phyloP scores from a whole-genome alignment of 1,139 yeast genomes.

The Blastobotrys buckinghamii region DNA sequence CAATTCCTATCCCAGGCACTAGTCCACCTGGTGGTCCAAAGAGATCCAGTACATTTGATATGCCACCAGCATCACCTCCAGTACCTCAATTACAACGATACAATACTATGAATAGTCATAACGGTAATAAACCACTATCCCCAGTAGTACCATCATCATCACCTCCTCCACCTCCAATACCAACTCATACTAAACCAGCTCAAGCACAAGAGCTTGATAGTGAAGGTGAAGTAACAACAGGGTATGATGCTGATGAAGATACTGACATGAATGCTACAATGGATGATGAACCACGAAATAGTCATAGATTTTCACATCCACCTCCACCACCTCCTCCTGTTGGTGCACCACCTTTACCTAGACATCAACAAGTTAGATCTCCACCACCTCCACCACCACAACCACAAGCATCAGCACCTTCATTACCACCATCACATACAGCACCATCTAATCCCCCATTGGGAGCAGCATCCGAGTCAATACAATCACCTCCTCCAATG shows the following conservation, averaged over 20 bases:
- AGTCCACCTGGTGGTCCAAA: slow-evolving; percentile 7
- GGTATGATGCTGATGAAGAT: slow-evolving; percentile 50
- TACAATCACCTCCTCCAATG: slow-evolving; percentile 18
- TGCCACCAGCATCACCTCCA: slow-evolving; percentile 6
- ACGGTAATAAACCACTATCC: not conserved
- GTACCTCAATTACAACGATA: slow-evolving; percentile 6
- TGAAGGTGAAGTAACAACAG: slow-evolving; percentile 34
- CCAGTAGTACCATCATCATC: slow-evolving; percentile 9
- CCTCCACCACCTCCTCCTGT: slow-evolving; percentile 15
- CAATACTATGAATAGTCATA: not conserved
- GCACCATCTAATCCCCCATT: not conserved
- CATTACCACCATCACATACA: slow-evolving; percentile 22
- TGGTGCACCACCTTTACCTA: slow-evolving; percentile 19
- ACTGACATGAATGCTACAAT: slow-evolving; percentile 31
- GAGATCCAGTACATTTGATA: slow-evolving; percentile 15
- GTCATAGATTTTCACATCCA: not conserved
- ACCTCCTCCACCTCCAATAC: slow-evolving; percentile 17
- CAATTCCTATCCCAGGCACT: slow-evolving; percentile 19
- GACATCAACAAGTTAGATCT: too few relatives aligned
- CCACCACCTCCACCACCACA: too few relatives aligned
- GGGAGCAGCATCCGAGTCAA: too few relatives aligned
- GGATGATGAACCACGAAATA: slow-evolving; percentile 13
- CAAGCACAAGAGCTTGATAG: too few relatives aligned
- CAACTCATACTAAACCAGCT: slow-evolving; percentile 6
- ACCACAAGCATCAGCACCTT: slow-evolving; percentile 22